Conservation (phyloP, 1,139 yeast genomes). For the Meyerozyma smithsonii region DNA sequence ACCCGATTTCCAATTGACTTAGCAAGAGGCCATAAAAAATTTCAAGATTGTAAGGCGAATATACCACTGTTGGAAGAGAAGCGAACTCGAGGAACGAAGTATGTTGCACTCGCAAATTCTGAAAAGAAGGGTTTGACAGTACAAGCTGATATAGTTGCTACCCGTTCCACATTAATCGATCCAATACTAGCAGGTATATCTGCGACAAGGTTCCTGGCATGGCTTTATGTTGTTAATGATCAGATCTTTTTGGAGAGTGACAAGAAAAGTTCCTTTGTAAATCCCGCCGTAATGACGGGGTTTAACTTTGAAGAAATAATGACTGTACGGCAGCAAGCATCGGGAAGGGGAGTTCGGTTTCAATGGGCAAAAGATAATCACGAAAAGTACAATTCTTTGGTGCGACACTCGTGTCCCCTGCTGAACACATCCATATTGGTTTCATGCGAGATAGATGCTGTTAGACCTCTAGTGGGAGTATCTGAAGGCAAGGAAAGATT, state of each 20-base stretch:
- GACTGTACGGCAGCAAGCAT: neutral
- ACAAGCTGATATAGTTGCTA: slow-evolving; percentile 1
- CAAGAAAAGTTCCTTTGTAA: neutral
- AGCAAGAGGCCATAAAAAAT: neutral
- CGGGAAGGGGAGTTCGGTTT: neutral
- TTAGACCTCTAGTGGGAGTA: neutral
- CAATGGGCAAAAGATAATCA: neutral
- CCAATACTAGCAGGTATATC: neutral
- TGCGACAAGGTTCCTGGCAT: neutral
- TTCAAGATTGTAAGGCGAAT: neutral
- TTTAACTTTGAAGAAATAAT: neutral
- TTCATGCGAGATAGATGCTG: neutral
- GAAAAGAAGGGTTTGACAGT: neutral
- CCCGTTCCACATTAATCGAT: neutral
- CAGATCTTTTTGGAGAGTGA: neutral
- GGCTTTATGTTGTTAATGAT: neutral
- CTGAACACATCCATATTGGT: neutral
- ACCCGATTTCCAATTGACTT: neutral
- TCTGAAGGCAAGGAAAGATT: neutral
- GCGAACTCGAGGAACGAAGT: neutral
- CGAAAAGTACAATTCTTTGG: neutral
- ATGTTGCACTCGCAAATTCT: neutral
- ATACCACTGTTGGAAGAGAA: neutral
- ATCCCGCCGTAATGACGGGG: neutral
- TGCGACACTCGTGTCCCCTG: neutral